Evolutionary conservation across 2,329 filamentous ascomycete species (phyloP).

Genomic region (Dryadomyces quercivorus): DNA sequence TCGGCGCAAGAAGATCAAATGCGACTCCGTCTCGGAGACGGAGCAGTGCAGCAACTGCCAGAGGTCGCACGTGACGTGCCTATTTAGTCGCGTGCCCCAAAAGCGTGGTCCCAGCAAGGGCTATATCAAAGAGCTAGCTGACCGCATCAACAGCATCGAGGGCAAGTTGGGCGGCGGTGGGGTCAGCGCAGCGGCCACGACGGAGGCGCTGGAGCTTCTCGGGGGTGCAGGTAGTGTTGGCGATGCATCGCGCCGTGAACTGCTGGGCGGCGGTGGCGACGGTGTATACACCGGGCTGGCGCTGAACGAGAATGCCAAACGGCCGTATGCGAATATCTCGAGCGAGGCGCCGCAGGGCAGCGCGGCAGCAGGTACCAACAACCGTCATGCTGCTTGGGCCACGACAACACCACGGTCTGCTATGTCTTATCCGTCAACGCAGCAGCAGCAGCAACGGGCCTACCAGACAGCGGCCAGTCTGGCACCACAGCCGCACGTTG

Average conservation of each 20-base stretch:
- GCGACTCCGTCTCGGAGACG: conserved; percentile 66
- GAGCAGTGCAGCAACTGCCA: conserved; percentile 73
- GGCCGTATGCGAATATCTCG: conserved; percentile 36
- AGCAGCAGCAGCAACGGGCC: conserved; percentile 11
- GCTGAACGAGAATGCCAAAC: conserved; percentile 29
- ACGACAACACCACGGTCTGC: conserved; percentile 25
- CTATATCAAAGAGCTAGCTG: conserved; percentile 81
- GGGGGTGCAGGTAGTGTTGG: conserved; percentile 18
- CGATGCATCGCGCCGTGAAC: conserved; percentile 18
- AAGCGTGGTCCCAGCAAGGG: conserved; percentile 86
- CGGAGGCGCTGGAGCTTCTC: conserved; percentile 9
- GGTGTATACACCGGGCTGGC: conserved; percentile 27
- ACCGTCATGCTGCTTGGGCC: conserved; percentile 33
- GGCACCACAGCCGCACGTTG: conserved; percentile 7
- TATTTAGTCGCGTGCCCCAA: conserved; percentile 79
- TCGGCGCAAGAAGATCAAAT: conserved; percentile 80
- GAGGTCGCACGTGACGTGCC: conserved; percentile 61
- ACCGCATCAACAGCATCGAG: conserved; percentile 72
- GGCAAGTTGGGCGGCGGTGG: conserved; percentile 49
- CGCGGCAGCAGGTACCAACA: conserved; percentile 10
- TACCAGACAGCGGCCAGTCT: conserved; percentile 11
- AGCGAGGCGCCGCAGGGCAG: conserved; percentile 23
- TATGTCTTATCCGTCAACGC: not conserved
- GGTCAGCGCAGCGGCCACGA: conserved; percentile 15
- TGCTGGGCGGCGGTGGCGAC: conserved; percentile 21